Percentiles rank a stretch among this genome's conserved stretches.
These are phyloP conservation scores for Aspergillus biplanus DNA, from an alignment of 495 filamentous ascomycete species.

Conservation along the genomic window DNA sequence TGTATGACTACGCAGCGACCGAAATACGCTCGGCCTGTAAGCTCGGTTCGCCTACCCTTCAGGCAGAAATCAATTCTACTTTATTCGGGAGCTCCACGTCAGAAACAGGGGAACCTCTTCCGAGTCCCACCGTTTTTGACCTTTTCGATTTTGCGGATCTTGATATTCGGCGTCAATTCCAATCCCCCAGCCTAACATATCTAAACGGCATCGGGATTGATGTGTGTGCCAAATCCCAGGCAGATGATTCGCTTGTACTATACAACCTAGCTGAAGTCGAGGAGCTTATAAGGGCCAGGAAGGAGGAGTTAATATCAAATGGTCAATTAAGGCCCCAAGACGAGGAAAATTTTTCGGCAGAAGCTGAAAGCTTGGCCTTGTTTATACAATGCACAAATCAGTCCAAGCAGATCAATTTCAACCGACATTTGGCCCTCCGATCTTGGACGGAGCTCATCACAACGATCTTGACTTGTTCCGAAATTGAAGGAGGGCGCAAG, in stretches of 20 bases:
- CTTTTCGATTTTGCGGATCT: conserved; percentile 88
- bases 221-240: conserved; percentile 56
- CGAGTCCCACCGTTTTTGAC: conserved; percentile 80
- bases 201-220: conserved; percentile 66
- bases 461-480: conserved; percentile 76
- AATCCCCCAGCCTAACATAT: conserved; percentile 52
- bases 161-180: conserved; percentile 55
- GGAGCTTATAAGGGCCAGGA: conserved; percentile 60
- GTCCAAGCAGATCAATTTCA: conserved; percentile 56
- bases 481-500: conserved; percentile 67
- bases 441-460: conserved; percentile 83
- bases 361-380: conserved; percentile 60
- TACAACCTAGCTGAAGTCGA: conserved; percentile 64
- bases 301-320: conserved; percentile 54
- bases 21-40: conserved; percentile 80
- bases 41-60: conserved; percentile 71
- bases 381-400: conserved; percentile 73
- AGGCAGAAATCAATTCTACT: conserved; percentile 75
- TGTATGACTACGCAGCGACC: conserved; percentile 79
- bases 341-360: conserved; percentile 56
- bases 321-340: conserved; percentile 59
- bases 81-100: conserved; percentile 73
- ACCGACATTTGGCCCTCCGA: conserved; percentile 66
- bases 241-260: conserved; percentile 45
- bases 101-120: conserved; percentile 62